Base-by-base conservation (phyloP, 495 filamentous ascomycete genomes). In the Hypoxylon subgilvum region DNA sequence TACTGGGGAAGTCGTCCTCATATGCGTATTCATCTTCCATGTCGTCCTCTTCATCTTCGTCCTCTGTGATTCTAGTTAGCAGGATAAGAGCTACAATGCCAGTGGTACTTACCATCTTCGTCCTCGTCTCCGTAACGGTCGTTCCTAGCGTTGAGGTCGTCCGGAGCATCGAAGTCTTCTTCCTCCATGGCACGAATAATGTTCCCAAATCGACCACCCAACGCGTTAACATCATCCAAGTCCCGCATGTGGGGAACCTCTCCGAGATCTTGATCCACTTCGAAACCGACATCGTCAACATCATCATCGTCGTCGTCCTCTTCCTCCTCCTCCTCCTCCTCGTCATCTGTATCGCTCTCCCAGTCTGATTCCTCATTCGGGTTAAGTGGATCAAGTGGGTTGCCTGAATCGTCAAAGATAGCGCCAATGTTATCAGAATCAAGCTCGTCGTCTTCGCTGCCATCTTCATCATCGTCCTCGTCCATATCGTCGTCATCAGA, bases 1-100 rank as follows among this genome's bases (percentile, higher is more conserved):
- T 74, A 89, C 87, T 85, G 59, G 84, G 85, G 69, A 86, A 86
- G 41, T 86, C 85, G 27, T 87, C 83, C 52, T 86, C 81, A 61
- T 85, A 87, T 59, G 84, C 76, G 47, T 79, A 75, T 46, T 86
- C 86, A 16, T 88, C 85, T 21, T 87, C 85, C 44, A 81, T 74
- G 39, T 92, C 90, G 23, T 90, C 88, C 43, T 89, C 88, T 13
- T 89, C 87, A 2, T 86, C 85, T 35, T 88, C 86, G 6, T 88
- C 86, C 42, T 79, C 78, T 72, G 51, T 4, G 67, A 68, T 13
- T 76, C 69, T 60, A n/a, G 16, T 68, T 31, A 67, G 64, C 43
- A 41, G 22, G 21, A 2, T 47, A 9, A 27, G 30, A 21, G n/a
- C 0, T 6, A 16, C 2, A 14, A 13, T 6, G 12, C 32, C 31